A percentile compares a stretch with the other conserved stretches of the same genome.
Conservation (phyloP, 768 basidiomycete genomes). For the Suillus lakei region DNA sequence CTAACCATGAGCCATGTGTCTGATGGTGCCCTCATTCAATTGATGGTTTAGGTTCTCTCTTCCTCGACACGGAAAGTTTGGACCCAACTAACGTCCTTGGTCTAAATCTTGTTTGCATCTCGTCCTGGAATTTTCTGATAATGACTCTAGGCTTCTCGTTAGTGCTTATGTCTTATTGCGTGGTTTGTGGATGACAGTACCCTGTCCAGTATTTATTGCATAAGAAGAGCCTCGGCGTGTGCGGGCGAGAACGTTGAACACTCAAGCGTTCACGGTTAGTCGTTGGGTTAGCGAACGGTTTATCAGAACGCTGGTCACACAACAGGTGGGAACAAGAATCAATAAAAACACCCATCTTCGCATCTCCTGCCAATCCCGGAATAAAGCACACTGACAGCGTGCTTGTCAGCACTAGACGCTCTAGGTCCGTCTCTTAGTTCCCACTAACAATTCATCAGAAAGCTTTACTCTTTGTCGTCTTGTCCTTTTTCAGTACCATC, state of each 20-base stretch:
- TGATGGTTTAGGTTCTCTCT: slow-evolving; percentile 1
- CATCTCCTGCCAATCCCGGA: slow-evolving; percentile 40
- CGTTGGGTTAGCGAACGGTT: neutral
- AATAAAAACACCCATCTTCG: slow-evolving; percentile 32
- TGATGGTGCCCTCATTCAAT: neutral
- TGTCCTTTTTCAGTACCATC: neutral
- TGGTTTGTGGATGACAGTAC: slow-evolving; percentile 9
- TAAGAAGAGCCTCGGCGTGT: neutral
- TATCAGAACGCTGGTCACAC: neutral
- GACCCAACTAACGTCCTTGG: slow-evolving; percentile 7
- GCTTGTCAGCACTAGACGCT: slow-evolving; percentile 28
- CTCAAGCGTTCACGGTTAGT: neutral
- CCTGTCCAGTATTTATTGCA: slow-evolving; percentile 5
- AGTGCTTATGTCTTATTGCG: slow-evolving; percentile 13
- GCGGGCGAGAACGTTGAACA: neutral
- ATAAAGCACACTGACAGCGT: slow-evolving; percentile 36
- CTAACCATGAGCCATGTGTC: neutral
- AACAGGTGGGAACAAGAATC: slow-evolving; percentile 34
- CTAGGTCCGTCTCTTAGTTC: slow-evolving; percentile 28
- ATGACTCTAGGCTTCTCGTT: slow-evolving; percentile 12
- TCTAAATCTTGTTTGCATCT: neutral
- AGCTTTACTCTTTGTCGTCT: slow-evolving; percentile 2
- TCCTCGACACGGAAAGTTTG: slow-evolving; percentile 10
- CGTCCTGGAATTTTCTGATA: slow-evolving; percentile 8
- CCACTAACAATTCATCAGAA: slow-evolving; percentile 3